phyloP scores from a whole-genome alignment of 1,284 basidiomycete genomes.

The Tilletia caries region DNA sequence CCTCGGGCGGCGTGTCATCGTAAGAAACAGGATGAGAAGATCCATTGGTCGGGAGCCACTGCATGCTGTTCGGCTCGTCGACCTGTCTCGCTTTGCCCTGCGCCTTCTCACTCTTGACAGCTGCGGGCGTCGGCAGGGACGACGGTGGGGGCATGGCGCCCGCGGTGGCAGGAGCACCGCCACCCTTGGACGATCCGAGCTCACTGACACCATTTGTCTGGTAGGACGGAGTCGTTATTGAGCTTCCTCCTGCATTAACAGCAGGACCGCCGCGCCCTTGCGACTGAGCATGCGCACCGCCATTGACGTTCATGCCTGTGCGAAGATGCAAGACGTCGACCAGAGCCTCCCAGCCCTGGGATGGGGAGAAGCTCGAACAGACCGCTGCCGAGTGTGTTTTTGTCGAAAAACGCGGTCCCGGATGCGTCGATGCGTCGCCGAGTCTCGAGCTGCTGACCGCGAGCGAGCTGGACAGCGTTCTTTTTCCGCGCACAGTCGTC shows the following conservation, averaged over 20 bases:
- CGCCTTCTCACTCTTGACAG: slow-evolving; percentile 12
- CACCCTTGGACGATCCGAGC: not conserved
- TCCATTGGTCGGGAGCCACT: slow-evolving; percentile 9
- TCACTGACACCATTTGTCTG: not conserved
- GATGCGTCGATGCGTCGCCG: too few species aligned
- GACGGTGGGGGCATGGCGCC: slow-evolving; percentile 2
- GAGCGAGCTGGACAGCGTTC: too few species aligned
- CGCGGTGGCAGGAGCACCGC: not conserved
- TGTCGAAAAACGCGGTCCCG: too few species aligned
- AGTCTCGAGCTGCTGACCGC: too few species aligned
- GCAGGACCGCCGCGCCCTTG: not conserved
- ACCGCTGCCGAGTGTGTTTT: too few species aligned
- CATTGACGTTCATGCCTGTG: not conserved
- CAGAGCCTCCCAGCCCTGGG: too few species aligned
- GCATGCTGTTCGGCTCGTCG: not conserved
- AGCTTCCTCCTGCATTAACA: not conserved
- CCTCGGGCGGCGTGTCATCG: slow-evolving; percentile 26
- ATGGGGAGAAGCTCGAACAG: too few species aligned
- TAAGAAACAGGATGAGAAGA: not conserved
- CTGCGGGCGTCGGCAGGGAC: not conserved
- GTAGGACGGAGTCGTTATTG: not conserved
- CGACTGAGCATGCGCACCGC: not conserved
- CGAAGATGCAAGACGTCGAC: not conserved
- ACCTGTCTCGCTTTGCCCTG: slow-evolving; percentile 11
- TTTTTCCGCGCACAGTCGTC: too few species aligned